Conservation (phyloP, 495 filamentous ascomycete genomes). For the Annulohypoxylon maeteangense region DNA sequence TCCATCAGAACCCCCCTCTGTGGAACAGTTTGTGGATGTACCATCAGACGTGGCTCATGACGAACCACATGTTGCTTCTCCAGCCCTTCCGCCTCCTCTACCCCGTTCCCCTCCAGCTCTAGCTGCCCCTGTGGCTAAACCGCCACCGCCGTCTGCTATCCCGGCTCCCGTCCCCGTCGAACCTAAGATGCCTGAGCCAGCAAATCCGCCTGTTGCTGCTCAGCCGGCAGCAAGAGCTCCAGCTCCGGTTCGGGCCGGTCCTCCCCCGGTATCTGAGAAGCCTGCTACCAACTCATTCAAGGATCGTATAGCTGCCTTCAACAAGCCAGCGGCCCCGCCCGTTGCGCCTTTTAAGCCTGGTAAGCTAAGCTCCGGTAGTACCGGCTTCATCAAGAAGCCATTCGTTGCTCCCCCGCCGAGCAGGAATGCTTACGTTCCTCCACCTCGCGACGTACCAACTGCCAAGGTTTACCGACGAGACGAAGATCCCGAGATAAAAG, state of each 20-base stretch:
- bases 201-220: slow-evolving; percentile 42
- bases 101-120: slow-evolving; percentile 41
- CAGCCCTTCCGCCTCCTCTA: slow-evolving; percentile 45
- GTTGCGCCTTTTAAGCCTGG: slow-evolving; percentile 87
- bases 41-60: slow-evolving; percentile 47
- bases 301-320: slow-evolving; percentile 97
- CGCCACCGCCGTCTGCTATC: slow-evolving; percentile 52
- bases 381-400: slow-evolving; percentile 93
- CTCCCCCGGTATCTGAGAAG: slow-evolving; percentile 81
- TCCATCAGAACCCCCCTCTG: slow-evolving; percentile 50
- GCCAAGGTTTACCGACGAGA: slow-evolving; percentile 86
- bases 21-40: slow-evolving; percentile 54
- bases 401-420: slow-evolving; percentile 96
- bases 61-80: slow-evolving; percentile 37
- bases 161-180: slow-evolving; percentile 55
- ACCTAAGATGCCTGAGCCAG: slow-evolving; percentile 46
- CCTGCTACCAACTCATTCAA: slow-evolving; percentile 80
- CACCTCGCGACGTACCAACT: slow-evolving; percentile 68
- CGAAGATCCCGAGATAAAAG: slow-evolving; percentile 84
- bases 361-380: slow-evolving; percentile 64
- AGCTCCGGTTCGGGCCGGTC: slow-evolving; percentile 54
- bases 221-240: slow-evolving; percentile 60
- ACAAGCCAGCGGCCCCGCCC: slow-evolving; percentile 86
- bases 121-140: slow-evolving; percentile 52
- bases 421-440: slow-evolving; percentile 89